Percentiles rank a stretch among this genome's conserved stretches.
Evolutionary conservation across 352 stramenopile genomes (phyloP).

Genomic region (Pythium aquatile): DNA sequence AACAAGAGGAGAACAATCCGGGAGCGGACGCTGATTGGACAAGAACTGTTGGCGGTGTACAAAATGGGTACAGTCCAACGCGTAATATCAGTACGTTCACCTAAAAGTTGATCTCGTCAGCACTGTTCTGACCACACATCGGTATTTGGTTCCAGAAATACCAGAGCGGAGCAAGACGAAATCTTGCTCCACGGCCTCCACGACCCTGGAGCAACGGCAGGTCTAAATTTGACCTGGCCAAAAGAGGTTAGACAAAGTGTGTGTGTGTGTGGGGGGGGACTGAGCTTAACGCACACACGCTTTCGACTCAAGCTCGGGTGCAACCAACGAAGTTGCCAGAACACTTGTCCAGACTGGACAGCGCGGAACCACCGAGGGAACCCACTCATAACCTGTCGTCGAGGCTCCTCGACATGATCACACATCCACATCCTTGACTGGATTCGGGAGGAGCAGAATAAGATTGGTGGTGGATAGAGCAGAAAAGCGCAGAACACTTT

Average conservation of each 20-base stretch:
- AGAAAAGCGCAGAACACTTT: neutral
- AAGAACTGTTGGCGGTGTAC: neutral
- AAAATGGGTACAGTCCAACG: constrained; percentile 10
- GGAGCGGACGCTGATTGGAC: constrained; percentile 5
- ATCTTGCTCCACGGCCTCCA: neutral
- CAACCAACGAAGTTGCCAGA: neutral
- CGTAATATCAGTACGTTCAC: constrained; percentile 13
- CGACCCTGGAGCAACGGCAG: neutral
- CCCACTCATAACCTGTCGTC: neutral
- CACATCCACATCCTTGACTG: too few relatives aligned
- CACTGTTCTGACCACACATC: constrained; percentile 9
- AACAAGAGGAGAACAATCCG: constrained; percentile 4
- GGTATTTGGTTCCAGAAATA: neutral
- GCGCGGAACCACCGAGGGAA: neutral
- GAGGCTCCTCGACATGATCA: too few relatives aligned
- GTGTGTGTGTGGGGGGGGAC: too few relatives aligned
- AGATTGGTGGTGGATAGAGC: neutral
- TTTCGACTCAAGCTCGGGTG: too few relatives aligned
- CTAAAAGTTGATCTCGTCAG: constrained; percentile 4
- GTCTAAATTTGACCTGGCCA: neutral
- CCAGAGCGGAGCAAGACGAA: neutral
- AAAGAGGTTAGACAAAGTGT: too few relatives aligned
- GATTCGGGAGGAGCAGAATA: neutral
- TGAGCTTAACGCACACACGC: too few relatives aligned
- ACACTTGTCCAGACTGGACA: too few relatives aligned